A percentile compares a stretch with the other conserved stretches of the same genome.
These are phyloP conservation scores for Lachancea dasiensis DNA, from an alignment of 805 yeast genomes.

Conservation along the genomic window DNA sequence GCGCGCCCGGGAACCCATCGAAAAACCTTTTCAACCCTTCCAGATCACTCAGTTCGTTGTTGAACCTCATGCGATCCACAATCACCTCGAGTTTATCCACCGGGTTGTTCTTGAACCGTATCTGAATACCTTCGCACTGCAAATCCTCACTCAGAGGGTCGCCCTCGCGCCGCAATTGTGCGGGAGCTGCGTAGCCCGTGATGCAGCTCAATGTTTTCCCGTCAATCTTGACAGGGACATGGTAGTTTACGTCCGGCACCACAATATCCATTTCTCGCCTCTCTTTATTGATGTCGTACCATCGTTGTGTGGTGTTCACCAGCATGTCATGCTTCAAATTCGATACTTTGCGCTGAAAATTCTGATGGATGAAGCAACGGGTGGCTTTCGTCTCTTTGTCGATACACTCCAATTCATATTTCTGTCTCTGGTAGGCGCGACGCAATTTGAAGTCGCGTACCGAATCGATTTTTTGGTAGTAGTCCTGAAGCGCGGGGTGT, in stretches of 20 bases:
- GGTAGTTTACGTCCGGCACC: conserved; percentile 45
- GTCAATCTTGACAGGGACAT: conserved; percentile 34
- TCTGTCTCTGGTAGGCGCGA: conserved; percentile 43
- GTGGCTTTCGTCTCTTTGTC: conserved; percentile 75
- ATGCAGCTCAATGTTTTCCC: conserved; percentile 32
- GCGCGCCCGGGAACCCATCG: conserved; percentile 77
- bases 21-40: conserved; percentile 60
- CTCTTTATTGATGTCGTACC: conserved; percentile 91
- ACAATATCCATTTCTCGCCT: conserved; percentile 66
- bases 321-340: conserved; percentile 64
- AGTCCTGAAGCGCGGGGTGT: conserved; percentile 81
- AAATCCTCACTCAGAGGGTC: conserved; percentile 31
- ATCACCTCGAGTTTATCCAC: conserved; percentile 44
- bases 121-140: conserved; percentile 40
- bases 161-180: conserved; percentile 27
- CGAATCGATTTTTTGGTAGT: conserved; percentile 63
- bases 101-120: conserved; percentile 36
- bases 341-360: conserved; percentile 59
- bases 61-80: conserved; percentile 58
- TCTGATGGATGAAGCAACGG: conserved; percentile 78
- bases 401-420: conserved; percentile 69
- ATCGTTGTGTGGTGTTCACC: conserved; percentile 67
- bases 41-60: conserved; percentile 63
- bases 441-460: conserved; percentile 66
- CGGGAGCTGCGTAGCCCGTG: conserved; percentile 35